Percentiles rank a stretch among this genome's conserved stretches.
Conservation (phyloP, 2,329 filamentous ascomycete species). For the Claviceps maximensis region DNA sequence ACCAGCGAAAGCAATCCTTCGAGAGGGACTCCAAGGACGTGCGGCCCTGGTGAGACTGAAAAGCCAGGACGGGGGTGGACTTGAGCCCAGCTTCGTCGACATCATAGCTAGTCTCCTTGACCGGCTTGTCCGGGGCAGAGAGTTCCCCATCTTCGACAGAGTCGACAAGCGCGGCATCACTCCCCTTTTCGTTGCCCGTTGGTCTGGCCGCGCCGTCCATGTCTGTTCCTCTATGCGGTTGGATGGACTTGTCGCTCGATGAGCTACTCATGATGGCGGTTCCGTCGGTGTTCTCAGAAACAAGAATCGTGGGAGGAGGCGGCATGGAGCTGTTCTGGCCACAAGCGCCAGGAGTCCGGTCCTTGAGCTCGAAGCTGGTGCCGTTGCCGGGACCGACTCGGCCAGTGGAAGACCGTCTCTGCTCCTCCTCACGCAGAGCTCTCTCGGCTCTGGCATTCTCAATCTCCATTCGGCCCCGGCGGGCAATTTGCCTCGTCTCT, state of each 20-base stretch:
- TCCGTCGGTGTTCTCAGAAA: constrained; percentile 9
- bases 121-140: not conserved
- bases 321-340: not conserved
- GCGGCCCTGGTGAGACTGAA: constrained; percentile 8
- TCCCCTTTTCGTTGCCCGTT: not conserved
- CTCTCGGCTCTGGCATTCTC: constrained; percentile 9
- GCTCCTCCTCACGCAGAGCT: constrained; percentile 7
- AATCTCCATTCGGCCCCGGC: constrained; percentile 30
- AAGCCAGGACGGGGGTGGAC: constrained; percentile 1
- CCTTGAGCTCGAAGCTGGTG: constrained; percentile 1
- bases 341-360: not conserved
- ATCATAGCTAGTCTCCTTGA: not conserved
- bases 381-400: not conserved
- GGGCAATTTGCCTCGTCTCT: constrained; percentile 50
- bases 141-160: not conserved
- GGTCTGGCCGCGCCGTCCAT: not conserved
- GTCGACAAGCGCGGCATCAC: not conserved
- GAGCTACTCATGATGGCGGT: constrained; percentile 3
- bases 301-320: constrained; percentile 8
- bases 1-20: constrained; percentile 38
- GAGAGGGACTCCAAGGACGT: constrained; percentile 40
- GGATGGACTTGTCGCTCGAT: constrained; percentile 2
- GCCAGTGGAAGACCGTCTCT: not conserved
- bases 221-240: not conserved
- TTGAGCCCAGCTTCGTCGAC: not conserved